These are phyloP conservation scores for Moricandia arvensis DNA, from an alignment of 345 rosid genomes.

Conservation along the genomic window DNA sequence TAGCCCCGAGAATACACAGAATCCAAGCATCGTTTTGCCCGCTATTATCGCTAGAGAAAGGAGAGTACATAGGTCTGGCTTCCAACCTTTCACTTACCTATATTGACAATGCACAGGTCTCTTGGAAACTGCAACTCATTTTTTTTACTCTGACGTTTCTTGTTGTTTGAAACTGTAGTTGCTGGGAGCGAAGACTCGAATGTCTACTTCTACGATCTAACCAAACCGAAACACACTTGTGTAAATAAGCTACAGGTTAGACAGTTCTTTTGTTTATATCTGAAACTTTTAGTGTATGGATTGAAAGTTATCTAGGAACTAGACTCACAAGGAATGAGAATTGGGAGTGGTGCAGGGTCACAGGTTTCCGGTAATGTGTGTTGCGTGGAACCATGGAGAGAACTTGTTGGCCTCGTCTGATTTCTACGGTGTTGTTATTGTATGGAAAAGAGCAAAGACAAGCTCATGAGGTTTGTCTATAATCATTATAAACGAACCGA, in stretches of 20 bases:
- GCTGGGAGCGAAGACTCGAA: slow-evolving; percentile 94
- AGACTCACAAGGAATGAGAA: background rate
- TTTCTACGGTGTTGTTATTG: slow-evolving; percentile 83
- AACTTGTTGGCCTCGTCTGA: slow-evolving; percentile 94
- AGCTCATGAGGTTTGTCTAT: slow-evolving; percentile 37
- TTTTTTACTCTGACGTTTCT: background rate
- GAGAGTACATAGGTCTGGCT: slow-evolving; percentile 80
- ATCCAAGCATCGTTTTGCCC: slow-evolving; percentile 90
- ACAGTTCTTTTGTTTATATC: background rate
- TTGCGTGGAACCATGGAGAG: slow-evolving; percentile 98
- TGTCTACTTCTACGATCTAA: slow-evolving; percentile 86
- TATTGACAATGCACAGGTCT: background rate
- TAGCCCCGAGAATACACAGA: slow-evolving; percentile 65
- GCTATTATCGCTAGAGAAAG: slow-evolving; percentile 82
- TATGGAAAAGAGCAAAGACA: slow-evolving; percentile 93
- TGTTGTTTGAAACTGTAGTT: slow-evolving; percentile 48
- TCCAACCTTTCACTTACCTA: background rate
- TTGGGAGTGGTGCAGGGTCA: slow-evolving; percentile 66
- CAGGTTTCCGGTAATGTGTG: slow-evolving; percentile 77
- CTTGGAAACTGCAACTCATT: background rate
- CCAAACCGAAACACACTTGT: slow-evolving; percentile 81
- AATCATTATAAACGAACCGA: slow-evolving; percentile 2
- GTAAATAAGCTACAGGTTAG: slow-evolving; percentile 95
- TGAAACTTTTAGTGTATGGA: slow-evolving; percentile 6
- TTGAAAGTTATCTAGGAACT: background rate